phyloP scores from a whole-genome alignment of 2,329 filamentous ascomycete genomes.

The Calonectria honghensis region DNA sequence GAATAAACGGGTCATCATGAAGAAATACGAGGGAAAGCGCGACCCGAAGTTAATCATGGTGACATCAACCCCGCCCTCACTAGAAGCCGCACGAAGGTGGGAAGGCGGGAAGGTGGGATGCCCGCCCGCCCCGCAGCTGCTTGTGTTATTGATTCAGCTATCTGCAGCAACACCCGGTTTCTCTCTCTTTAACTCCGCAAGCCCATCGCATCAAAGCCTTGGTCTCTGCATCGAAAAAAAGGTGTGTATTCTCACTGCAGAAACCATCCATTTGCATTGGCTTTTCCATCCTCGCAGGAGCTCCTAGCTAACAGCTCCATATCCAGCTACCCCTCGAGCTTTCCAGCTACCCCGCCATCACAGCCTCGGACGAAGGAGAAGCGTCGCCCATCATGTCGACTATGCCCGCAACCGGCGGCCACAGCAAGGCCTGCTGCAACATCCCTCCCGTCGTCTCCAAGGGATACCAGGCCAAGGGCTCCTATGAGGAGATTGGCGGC shows the following conservation, averaged over 20 bases:
- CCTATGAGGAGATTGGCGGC: slow-evolving; percentile 73
- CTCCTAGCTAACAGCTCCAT: slow-evolving; percentile 12
- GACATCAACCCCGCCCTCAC: slow-evolving; percentile 33
- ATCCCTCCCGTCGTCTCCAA: slow-evolving; percentile 74
- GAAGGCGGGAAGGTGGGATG: neutral
- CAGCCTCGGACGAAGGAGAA: slow-evolving; percentile 2
- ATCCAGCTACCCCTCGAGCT: slow-evolving; percentile 4
- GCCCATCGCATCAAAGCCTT: slow-evolving; percentile 2
- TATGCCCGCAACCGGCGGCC: slow-evolving; percentile 71
- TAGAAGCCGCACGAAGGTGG: neutral
- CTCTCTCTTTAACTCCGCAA: slow-evolving; percentile 28
- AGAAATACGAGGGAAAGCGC: neutral
- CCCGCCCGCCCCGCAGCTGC: slow-evolving; percentile 28
- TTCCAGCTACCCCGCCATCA: slow-evolving; percentile 22
- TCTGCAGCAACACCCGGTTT: slow-evolving; percentile 1
- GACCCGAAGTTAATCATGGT: slow-evolving; percentile 18
- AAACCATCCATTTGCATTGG: neutral
- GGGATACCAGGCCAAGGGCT: slow-evolving; percentile 73
- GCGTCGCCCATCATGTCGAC: slow-evolving; percentile 64
- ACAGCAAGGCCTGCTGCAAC: slow-evolving; percentile 75
- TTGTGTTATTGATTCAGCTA: neutral
- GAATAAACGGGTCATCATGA: neutral
- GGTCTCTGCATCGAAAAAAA: neutral
- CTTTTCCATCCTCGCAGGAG: neutral
- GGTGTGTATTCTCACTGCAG: neutral